phyloP scores from a whole-genome alignment of 1,139 yeast species.

The Yamadazyma songkhlaensis region DNA sequence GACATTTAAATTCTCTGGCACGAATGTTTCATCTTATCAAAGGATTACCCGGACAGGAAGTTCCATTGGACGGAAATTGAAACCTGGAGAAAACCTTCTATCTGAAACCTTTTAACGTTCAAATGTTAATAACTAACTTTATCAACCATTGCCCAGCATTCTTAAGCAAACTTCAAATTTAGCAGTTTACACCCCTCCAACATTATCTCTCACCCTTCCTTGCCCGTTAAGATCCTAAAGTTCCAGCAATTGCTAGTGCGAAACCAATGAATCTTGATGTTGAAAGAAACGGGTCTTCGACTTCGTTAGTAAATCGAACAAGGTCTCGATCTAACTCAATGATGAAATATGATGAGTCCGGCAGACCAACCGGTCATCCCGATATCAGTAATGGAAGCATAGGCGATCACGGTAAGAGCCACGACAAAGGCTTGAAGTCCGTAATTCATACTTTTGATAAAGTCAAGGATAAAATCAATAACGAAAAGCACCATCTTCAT shows the following conservation, averaged over 20 bases:
- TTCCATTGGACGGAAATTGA: too few relatives aligned
- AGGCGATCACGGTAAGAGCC: background rate
- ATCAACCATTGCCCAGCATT: too few relatives aligned
- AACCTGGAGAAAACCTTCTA: too few relatives aligned
- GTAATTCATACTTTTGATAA: background rate
- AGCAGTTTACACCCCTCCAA: too few relatives aligned
- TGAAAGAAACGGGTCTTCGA: constrained; percentile 7
- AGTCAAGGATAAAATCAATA: background rate
- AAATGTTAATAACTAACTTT: too few relatives aligned
- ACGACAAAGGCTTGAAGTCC: background rate
- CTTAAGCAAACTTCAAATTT: too few relatives aligned
- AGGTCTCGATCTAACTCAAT: constrained; percentile 7
- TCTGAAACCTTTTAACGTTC: too few relatives aligned
- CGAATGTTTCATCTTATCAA: too few relatives aligned
- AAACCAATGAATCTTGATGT: constrained; percentile 8
- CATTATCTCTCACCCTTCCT: too few relatives aligned
- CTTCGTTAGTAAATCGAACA: constrained; percentile 5
- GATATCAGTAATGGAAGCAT: background rate
- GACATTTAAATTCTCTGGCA: too few relatives aligned
- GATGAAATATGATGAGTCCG: constrained; percentile 3
- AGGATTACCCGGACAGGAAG: too few relatives aligned
- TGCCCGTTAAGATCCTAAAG: background rate
- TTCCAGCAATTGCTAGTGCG: constrained; percentile 1
- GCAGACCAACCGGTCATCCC: constrained; percentile 2
- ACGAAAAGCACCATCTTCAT: too few relatives aligned